These are phyloP conservation scores for Echinochloa phyllopogon DNA, from an alignment of 176 grass and related monocot species.

Conservation along the genomic window DNA sequence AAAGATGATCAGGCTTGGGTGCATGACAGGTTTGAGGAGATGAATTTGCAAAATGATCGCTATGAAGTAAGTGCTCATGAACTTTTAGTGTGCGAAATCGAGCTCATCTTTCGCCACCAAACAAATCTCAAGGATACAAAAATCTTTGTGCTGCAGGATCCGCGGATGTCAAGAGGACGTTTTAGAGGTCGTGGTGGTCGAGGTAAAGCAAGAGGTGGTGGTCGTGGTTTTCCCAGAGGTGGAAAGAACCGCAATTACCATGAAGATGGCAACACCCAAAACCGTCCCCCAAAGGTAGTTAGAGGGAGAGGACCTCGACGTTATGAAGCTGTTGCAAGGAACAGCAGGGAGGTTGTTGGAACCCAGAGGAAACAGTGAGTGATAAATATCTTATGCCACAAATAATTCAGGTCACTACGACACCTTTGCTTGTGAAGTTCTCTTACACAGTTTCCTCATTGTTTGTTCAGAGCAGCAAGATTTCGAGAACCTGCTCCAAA, in stretches of 20 bases:
- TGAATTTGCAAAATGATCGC: slow-evolving; percentile 74
- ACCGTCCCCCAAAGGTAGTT: slow-evolving; percentile 51
- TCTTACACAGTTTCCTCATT: slow-evolving; percentile 24
- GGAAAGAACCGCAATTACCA: slow-evolving; percentile 54
- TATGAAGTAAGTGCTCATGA: slow-evolving; percentile 46
- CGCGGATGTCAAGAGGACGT: slow-evolving; percentile 58
- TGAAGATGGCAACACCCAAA: slow-evolving; percentile 64
- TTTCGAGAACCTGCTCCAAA: slow-evolving; percentile 45
- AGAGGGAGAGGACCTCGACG: slow-evolving; percentile 87
- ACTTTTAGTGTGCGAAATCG: slow-evolving; percentile 31
- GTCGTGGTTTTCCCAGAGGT: slow-evolving; percentile 62
- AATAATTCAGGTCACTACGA: slow-evolving; percentile 13
- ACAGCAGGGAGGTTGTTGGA: slow-evolving; percentile 55
- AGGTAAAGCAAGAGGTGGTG: slow-evolving; percentile 54
- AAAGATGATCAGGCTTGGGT: slow-evolving; percentile 95
- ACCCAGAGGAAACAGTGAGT: slow-evolving; percentile 81
- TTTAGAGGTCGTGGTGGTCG: slow-evolving; percentile 66
- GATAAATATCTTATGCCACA: slow-evolving; percentile 27
- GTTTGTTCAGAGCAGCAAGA: slow-evolving; percentile 55
- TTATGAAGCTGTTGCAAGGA: slow-evolving; percentile 76
- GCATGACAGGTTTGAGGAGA: slow-evolving; percentile 93
- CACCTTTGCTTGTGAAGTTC: slow-evolving; percentile 34
- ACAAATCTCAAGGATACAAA: slow-evolving; percentile 26
- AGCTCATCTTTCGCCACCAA: background rate
- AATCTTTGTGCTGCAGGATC: slow-evolving; percentile 52